Evolutionary conservation across 345 rosid genomes (phyloP), one percentile per base, ranked within the genome.

Genomic region (Corymbia maculata): DNA sequence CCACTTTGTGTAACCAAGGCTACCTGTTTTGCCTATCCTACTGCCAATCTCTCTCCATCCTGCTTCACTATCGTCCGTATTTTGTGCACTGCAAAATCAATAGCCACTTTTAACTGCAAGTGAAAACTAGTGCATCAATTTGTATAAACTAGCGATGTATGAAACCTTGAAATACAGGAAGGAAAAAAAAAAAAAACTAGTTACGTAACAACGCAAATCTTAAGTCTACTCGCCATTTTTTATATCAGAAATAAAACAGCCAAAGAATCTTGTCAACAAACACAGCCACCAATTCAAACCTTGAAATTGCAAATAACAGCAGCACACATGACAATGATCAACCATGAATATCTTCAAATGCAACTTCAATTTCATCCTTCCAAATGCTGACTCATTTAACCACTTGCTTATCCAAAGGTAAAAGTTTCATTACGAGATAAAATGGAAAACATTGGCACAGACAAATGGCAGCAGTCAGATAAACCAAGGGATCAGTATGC

Each of bases 1-100:
- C 99, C 98, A 95, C 92, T 93, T 93, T 16, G 98, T 94, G 89
- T 96, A 96, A 61, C 96, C 94, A 86, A 89, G 89, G 55, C 89
- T 87, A 86, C 87, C 87, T 32, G 93, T 86, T 89, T 87, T 95
- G 86, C 92, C 94, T 90, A 19, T 49, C 84, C 88, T 89, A 91
- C 90, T 86, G 64, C 89, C 94, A 64, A 85, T 89, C 88, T 90
- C 95, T 64, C 91, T 92, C 98, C 96, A 93, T 59, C 93, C 88
- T 51, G 90, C 97, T 87, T 94, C 96, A 75, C 89, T 91, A 75
- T 91, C 79, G 89, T 90, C 91, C 59, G 91, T 92, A 90, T 91
- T 91, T 88, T 92, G 95, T 45, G 91, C 95, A 91, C 99, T 97
- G 99, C 92, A 88, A 91, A 87, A 86, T 87, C 51, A 30, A 42